Percentiles rank a stretch among this genome's conserved stretches.
Conservation (phyloP, 148 eudicot species). For the Chenopodium album region DNA sequence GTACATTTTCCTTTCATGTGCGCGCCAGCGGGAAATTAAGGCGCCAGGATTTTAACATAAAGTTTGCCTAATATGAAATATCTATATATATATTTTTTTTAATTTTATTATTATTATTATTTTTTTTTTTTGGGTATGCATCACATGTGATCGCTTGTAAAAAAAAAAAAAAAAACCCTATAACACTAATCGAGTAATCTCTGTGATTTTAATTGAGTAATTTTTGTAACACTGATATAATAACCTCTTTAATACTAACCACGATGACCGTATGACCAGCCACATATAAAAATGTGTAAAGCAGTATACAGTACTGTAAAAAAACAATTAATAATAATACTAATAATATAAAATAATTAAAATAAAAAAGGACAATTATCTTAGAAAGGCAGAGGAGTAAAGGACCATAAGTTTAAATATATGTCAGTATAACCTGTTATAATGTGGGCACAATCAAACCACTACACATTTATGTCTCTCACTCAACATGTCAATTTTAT, state of each 20-base stretch:
- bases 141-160: too few species aligned
- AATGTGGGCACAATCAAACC: conserved; percentile 24
- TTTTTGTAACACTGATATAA: too few species aligned
- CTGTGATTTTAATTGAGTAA: too few species aligned
- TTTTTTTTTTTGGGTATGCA: too few species aligned
- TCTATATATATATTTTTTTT: neutral
- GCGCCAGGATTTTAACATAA: conserved; percentile 8
- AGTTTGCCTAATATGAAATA: neutral
- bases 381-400: conserved; percentile 5
- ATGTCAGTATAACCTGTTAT: conserved; percentile 8
- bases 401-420: conserved; percentile 8
- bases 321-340: too few species aligned
- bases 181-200: too few species aligned
- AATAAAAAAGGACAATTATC: conserved; percentile 7
- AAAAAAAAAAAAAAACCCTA: too few species aligned
- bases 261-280: too few species aligned
- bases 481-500: conserved; percentile 3
- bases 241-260: too few species aligned
- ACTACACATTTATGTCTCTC: conserved; percentile 4
- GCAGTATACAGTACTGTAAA: neutral
- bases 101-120: too few species aligned
- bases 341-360: too few species aligned
- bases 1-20: neutral
- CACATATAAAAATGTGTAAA: too few species aligned
- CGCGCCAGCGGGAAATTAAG: conserved; percentile 27